These are phyloP conservation scores for Colletotrichum spaethianum DNA, from an alignment of 2,329 filamentous ascomycete species.

Conservation along the genomic window DNA sequence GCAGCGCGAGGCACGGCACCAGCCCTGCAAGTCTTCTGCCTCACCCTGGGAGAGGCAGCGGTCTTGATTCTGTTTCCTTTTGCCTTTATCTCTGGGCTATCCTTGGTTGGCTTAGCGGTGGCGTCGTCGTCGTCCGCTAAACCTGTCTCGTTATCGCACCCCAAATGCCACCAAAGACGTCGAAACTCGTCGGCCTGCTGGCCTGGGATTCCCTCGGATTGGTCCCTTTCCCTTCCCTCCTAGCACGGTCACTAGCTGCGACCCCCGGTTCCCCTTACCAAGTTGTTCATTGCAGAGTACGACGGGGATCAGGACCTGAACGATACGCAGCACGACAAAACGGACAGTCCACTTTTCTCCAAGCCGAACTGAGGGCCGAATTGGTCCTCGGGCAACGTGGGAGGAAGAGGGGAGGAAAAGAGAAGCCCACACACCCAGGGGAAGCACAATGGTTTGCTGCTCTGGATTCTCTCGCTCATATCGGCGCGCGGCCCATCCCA, in stretches of 20 bases:
- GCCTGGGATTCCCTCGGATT: constrained; percentile 25
- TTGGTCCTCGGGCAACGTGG: too few relatives aligned
- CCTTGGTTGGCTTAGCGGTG: constrained; percentile 35
- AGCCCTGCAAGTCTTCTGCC: constrained; percentile 13
- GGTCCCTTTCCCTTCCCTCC: constrained; percentile 3
- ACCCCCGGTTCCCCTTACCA: constrained; percentile 11
- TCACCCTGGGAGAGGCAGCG: constrained; percentile 24
- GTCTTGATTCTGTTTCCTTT: constrained; percentile 36
- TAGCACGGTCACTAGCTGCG: constrained; percentile 18
- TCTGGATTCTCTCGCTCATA: constrained; percentile 22
- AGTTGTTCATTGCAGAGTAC: constrained; percentile 1
- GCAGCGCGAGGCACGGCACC: not conserved
- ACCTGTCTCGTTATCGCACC: constrained; percentile 38
- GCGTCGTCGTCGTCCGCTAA: constrained; percentile 34
- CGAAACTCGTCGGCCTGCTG: constrained; percentile 33
- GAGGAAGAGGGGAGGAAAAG: not conserved
- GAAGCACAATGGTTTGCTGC: constrained; percentile 1
- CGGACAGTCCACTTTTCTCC: constrained; percentile 20
- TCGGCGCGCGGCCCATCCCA: constrained; percentile 27
- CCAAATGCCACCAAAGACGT: constrained; percentile 32
- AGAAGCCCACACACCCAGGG: not conserved
- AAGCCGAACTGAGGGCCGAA: not conserved
- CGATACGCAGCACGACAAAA: constrained; percentile 10
- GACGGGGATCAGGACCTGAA: constrained; percentile 7
- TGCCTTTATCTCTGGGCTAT: constrained; percentile 39